These are phyloP conservation scores for Lactarius hengduanensis DNA, from an alignment of 768 basidiomycete species.

Conservation along the genomic window DNA sequence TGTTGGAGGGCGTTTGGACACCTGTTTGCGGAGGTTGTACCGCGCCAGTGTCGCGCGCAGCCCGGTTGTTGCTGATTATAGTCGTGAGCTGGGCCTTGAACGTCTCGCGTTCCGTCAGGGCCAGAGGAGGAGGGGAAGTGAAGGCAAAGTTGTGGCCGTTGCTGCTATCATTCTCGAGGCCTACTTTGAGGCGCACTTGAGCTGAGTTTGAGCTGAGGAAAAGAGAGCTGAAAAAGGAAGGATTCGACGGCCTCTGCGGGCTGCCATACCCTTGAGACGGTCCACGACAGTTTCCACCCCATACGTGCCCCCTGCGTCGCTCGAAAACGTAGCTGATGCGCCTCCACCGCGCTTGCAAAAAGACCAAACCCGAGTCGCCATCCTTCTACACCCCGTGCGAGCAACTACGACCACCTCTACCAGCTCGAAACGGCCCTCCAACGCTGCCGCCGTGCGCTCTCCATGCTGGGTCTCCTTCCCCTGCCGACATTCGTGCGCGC, in stretches of 20 bases:
- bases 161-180: constrained; percentile 64
- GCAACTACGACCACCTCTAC: constrained; percentile 69
- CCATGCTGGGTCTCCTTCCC: constrained; percentile 67
- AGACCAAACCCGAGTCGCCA: constrained; percentile 57
- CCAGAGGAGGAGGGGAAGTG: constrained; percentile 60
- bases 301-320: constrained; percentile 36
- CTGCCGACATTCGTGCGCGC: constrained; percentile 68
- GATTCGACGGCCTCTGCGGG: constrained; percentile 9
- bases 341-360: constrained; percentile 16
- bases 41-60: constrained; percentile 26
- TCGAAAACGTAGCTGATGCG: constrained; percentile 27
- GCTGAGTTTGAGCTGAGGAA: constrained; percentile 81
- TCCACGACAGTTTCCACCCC: constrained; percentile 31
- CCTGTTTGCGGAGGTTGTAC: constrained; percentile 24
- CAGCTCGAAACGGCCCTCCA: constrained; percentile 64
- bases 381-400: constrained; percentile 82
- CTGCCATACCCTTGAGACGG: constrained; percentile 2
- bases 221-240: constrained; percentile 60
- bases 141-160: constrained; percentile 83
- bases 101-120: constrained; percentile 69
- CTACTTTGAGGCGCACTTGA: constrained; percentile 76
- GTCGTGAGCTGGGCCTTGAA: constrained; percentile 79
- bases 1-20: constrained; percentile 31
- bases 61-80: constrained; percentile 73
- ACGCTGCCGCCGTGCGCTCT: constrained; percentile 57